These are phyloP conservation scores for Entonaema liquescens DNA, from an alignment of 495 filamentous ascomycete species.

Conservation along the genomic window DNA sequence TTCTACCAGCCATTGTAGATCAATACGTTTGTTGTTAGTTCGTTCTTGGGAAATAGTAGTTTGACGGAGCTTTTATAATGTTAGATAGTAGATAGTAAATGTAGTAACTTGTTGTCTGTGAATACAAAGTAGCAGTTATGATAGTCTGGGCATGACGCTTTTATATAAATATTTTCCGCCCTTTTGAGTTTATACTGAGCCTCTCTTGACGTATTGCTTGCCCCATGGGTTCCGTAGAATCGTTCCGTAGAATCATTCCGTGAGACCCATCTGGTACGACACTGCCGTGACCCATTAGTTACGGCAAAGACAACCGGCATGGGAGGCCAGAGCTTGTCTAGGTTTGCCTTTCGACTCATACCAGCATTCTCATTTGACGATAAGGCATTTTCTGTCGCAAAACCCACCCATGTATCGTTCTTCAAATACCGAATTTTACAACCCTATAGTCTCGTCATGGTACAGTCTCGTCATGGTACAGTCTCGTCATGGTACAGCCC, in stretches of 20 bases:
- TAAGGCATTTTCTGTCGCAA: not conserved
- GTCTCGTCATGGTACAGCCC: no score
- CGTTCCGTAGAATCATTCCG: no score
- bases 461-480: no score
- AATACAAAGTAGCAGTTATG: not conserved
- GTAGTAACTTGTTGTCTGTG: not conserved
- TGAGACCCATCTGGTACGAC: not conserved
- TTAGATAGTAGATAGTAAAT: not conserved
- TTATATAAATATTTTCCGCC: not conserved
- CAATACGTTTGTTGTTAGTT: not conserved
- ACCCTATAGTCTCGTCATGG: not conserved
- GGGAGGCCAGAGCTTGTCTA: not conserved
- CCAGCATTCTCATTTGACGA: not conserved
- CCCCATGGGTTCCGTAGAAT: not conserved
- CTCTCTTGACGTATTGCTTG: not conserved
- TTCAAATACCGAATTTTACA: not conserved
- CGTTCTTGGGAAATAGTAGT: not conserved
- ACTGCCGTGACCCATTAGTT: not conserved
- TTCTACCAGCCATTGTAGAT: constrained; percentile 13
- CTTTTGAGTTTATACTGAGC: not conserved
- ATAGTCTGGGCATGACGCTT: not conserved
- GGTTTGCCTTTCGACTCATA: not conserved
- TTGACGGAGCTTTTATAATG: not conserved
- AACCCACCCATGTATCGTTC: not conserved
- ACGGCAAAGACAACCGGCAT: not conserved